Evolutionary conservation across 768 basidiomycete species (phyloP).

Genomic region (Postia placenta): DNA sequence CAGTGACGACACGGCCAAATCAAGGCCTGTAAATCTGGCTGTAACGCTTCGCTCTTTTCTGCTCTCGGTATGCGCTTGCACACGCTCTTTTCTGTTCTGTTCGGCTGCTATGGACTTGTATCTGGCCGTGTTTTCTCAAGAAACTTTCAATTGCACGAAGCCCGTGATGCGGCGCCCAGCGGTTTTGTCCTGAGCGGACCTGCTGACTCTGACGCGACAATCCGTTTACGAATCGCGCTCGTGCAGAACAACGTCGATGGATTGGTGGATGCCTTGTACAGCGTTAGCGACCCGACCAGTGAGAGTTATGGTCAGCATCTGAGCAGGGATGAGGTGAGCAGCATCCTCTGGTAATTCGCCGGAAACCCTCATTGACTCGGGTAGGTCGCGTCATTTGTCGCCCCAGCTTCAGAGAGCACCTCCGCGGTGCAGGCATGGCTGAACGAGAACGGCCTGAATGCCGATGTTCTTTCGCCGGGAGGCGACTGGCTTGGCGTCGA

Average conservation of each 20-base stretch:
- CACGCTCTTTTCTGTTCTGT: too few relatives aligned
- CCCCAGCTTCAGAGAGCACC: slow-evolving; percentile 20
- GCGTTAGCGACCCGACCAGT: slow-evolving; percentile 32
- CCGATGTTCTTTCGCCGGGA: slow-evolving; percentile 19
- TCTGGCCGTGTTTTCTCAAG: neutral
- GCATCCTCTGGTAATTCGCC: too few relatives aligned
- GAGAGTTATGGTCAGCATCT: slow-evolving; percentile 32
- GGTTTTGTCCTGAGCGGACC: slow-evolving; percentile 24
- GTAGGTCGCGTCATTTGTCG: slow-evolving; percentile 22
- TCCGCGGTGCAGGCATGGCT: slow-evolving; percentile 23
- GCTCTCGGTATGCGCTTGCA: too few relatives aligned
- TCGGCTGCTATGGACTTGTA: too few relatives aligned
- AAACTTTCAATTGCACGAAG: slow-evolving; percentile 22
- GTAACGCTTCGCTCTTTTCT: too few relatives aligned
- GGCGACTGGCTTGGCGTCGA: slow-evolving; percentile 30
- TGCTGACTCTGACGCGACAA: slow-evolving; percentile 23
- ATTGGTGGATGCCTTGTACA: slow-evolving; percentile 29
- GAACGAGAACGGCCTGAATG: slow-evolving; percentile 21
- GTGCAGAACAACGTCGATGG: slow-evolving; percentile 28
- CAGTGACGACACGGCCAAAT: too few relatives aligned
- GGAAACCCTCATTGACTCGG: too few relatives aligned
- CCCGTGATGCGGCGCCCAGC: slow-evolving; percentile 18
- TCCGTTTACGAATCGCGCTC: slow-evolving; percentile 33
- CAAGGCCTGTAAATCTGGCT: too few relatives aligned
- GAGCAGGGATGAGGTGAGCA: slow-evolving; percentile 30